Evolutionary conservation across 2,329 filamentous ascomycete species (phyloP).

Genomic region (Talaromyces sp.): DNA sequence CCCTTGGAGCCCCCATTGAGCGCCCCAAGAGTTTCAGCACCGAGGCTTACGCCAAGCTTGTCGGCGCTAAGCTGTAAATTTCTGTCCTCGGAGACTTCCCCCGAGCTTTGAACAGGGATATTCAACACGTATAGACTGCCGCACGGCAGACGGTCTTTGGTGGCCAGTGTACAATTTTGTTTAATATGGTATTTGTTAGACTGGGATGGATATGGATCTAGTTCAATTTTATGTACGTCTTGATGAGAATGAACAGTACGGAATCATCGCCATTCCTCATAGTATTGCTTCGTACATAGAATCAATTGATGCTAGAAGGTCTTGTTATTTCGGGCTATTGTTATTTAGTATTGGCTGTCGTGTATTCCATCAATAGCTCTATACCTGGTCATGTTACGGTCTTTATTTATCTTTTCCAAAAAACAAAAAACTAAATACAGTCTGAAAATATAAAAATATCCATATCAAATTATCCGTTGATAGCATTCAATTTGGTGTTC

Average conservation of each 20-base stretch:
- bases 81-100: not conserved
- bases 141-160: conserved; percentile 15
- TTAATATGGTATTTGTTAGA: conserved; percentile 6
- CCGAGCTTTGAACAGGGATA: not conserved
- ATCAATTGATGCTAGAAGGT: not conserved
- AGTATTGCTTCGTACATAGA: not conserved
- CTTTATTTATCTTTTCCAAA: too few relatives aligned
- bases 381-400: too few relatives aligned
- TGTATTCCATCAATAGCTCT: too few relatives aligned
- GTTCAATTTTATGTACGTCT: conserved; percentile 24
- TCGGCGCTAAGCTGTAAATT: conserved; percentile 79
- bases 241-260: conserved; percentile 32
- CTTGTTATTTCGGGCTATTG: not conserved
- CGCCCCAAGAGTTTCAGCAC: conserved; percentile 99
- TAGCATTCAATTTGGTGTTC: too few relatives aligned
- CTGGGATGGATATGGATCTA: conserved; percentile 19
- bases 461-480: too few relatives aligned
- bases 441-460: too few relatives aligned
- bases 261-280: conserved; percentile 13
- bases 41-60: conserved; percentile 90
- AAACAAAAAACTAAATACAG: too few relatives aligned
- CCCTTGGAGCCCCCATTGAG: conserved; percentile 94
- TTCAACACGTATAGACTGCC: conserved; percentile 15
- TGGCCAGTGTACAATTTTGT: conserved; percentile 3
- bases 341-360: too few relatives aligned